Percentiles rank a stretch among this genome's conserved stretches.
phyloP scores from a whole-genome alignment of 441 rosid species.

The Brassica hybrid region DNA sequence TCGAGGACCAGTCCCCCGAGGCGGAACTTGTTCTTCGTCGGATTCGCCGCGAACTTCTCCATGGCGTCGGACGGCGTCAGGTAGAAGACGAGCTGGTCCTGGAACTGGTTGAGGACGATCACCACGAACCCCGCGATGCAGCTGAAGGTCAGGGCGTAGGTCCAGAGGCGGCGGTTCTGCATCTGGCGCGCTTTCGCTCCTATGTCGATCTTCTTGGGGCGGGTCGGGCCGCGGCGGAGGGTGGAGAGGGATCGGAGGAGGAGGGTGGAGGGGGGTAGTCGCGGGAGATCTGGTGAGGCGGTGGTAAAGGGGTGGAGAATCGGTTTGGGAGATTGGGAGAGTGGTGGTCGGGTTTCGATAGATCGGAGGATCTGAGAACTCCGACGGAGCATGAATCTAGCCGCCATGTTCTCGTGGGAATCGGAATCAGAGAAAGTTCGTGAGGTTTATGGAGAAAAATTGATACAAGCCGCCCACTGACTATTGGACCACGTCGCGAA shows the following conservation, averaged over 20 bases:
- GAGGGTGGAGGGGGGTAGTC: conserved; percentile 34
- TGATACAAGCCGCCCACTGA: background rate
- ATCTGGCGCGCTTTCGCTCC: conserved; percentile 87
- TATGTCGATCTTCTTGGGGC: conserved; percentile 70
- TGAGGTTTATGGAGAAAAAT: conserved; percentile 38
- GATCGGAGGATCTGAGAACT: conserved; percentile 55
- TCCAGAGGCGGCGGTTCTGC: conserved; percentile 90
- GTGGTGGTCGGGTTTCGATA: conserved; percentile 35
- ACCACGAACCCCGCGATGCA: conserved; percentile 89
- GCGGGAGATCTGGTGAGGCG: conserved; percentile 38
- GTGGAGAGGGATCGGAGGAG: conserved; percentile 63
- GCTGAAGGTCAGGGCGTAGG: conserved; percentile 85
- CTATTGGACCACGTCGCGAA: conserved; percentile 16
- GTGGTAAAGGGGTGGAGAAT: conserved; percentile 42
- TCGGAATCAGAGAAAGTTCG: conserved; percentile 33
- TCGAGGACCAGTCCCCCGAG: conserved; percentile 93
- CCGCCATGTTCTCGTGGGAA: conserved; percentile 48
- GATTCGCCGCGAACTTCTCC: conserved; percentile 73
- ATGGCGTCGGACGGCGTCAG: conserved; percentile 87
- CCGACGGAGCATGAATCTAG: conserved; percentile 58
- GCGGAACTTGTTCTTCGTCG: conserved; percentile 69
- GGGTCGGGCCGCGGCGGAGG: conserved; percentile 61
- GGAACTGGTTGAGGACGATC: conserved; percentile 84
- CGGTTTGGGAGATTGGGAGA: conserved; percentile 35
- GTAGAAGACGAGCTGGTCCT: conserved; percentile 87